Conservation (phyloP, 2,329 filamentous ascomycete genomes). For the Calonectria pseudoturangicola region DNA sequence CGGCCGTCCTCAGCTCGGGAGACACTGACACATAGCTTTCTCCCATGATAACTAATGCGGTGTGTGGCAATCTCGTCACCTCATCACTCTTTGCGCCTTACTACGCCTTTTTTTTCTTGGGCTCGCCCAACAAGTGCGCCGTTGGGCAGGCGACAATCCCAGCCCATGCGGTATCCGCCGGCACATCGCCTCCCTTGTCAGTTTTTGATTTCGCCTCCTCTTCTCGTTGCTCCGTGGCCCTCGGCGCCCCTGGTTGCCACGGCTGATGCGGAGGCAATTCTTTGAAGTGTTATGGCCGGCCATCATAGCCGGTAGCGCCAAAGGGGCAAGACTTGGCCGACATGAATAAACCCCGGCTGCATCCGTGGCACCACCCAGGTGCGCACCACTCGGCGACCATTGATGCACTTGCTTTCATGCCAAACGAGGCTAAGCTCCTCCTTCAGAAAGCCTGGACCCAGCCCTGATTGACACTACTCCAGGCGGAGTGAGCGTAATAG, state of each 20-base stretch:
- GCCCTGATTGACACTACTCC: conserved; percentile 2
- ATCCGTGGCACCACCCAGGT: conserved; percentile 1
- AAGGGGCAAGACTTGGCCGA: conserved; percentile 21
- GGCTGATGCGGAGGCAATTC: conserved; percentile 20
- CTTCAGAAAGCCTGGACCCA: neutral
- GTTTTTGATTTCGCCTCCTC: conserved; percentile 40
- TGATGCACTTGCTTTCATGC: neutral
- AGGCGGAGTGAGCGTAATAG: neutral
- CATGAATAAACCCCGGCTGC: conserved; percentile 17
- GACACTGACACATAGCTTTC: conserved; percentile 34
- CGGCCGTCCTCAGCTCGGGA: conserved; percentile 21
- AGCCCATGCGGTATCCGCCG: conserved; percentile 24
- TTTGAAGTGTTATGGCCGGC: conserved; percentile 20
- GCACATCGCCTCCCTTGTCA: conserved; percentile 28
- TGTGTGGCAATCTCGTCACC: conserved; percentile 31
- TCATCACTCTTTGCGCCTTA: conserved; percentile 22
- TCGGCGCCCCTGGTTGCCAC: conserved; percentile 24
- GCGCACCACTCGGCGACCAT: conserved; percentile 7
- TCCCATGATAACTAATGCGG: conserved; percentile 34
- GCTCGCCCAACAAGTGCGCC: neutral
- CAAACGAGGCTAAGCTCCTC: conserved; percentile 22
- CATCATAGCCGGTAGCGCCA: conserved; percentile 22
- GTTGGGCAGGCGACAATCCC: conserved; percentile 28
- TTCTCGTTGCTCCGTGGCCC: conserved; percentile 16
- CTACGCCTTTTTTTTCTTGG: conserved; percentile 6